Conservation (phyloP, 2,329 filamentous ascomycete species). For the Pseudogymnoascus sp. region DNA sequence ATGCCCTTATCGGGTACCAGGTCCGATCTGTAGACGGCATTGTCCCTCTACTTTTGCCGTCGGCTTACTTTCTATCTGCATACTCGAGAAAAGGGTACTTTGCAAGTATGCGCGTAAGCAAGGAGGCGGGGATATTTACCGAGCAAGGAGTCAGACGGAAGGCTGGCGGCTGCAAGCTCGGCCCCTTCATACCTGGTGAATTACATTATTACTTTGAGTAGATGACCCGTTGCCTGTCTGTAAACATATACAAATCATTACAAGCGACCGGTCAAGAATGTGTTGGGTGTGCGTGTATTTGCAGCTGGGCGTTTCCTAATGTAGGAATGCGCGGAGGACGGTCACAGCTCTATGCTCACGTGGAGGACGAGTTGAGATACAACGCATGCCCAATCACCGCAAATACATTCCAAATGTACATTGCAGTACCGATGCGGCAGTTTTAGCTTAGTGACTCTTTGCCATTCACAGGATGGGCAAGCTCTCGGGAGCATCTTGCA, state of each 20-base stretch:
- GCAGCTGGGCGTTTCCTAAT: slow-evolving; percentile 8
- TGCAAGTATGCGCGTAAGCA: slow-evolving; percentile 3
- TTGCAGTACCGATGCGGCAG: neutral
- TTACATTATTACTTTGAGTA: neutral
- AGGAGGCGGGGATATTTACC: neutral
- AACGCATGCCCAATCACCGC: neutral
- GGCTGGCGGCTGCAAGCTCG: neutral
- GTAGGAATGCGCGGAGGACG: neutral
- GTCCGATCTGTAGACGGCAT: neutral
- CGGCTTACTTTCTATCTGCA: neutral
- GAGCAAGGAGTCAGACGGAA: neutral
- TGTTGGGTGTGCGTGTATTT: neutral
- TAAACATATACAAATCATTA: neutral
- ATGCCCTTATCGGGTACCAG: neutral
- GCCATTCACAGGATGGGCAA: neutral
- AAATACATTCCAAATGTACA: neutral
- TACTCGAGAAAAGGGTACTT: neutral
- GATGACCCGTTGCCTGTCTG: neutral
- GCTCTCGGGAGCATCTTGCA: neutral
- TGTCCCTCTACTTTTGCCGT: neutral
- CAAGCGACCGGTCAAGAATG: neutral
- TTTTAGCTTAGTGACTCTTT: neutral
- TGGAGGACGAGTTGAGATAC: slow-evolving; percentile 5
- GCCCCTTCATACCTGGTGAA: neutral
- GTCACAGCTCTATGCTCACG: slow-evolving; percentile 6